Base-by-base conservation (phyloP, 2,329 filamentous ascomycete genomes). In the Colletotrichum cuscutae region DNA sequence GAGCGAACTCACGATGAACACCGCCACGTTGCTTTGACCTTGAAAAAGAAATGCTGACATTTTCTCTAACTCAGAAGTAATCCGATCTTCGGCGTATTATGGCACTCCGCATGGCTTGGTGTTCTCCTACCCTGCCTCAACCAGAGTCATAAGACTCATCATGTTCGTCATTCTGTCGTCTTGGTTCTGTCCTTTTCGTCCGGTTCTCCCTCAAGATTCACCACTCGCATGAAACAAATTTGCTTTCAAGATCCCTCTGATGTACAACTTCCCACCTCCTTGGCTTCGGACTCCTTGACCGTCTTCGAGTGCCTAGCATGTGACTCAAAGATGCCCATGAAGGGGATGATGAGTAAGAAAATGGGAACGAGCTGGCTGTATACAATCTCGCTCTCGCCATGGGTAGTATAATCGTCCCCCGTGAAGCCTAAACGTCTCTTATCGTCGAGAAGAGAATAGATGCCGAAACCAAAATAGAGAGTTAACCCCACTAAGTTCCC, bases 361-460 rank as follows among this genome's bases (percentile, higher is more conserved):
- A 75, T 59, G 8, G 75, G 73, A 24, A 77, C 71, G 4, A 76
- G 58, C 68, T 77, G 75, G 24, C 72, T 75, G 66, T 74, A 76
- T 2, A 64, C 65, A 11, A 76, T 15, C 22, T 65, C 64, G 53
- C 74, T 57, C 57, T 76, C 76, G 19, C 65, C 67, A 7, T 63
- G 30, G 30, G 30, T 2, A 32, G 30, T 9, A 32, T 2, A 30
- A 30, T 30, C 7, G 1, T 30, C 28, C 28, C 7, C 28, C 28
- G 28, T 6, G 28, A 7, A 2, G 28, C 7, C 30, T 11, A 11
- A 11, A 32, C 30, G 30, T 32, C 30, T 32, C 30, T 32, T 57
- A 42, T 75, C 72, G n/a, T 69, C 56, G 1, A 72, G 12, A 1
- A 72, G 53, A 32, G 63, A 61, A 11, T 42, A 53, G 32, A 65